Evolutionary conservation across 164 flowering plant species (phyloP), one percentile per base, ranked within the genome.

Genomic region (Vitis vinifera): DNA sequence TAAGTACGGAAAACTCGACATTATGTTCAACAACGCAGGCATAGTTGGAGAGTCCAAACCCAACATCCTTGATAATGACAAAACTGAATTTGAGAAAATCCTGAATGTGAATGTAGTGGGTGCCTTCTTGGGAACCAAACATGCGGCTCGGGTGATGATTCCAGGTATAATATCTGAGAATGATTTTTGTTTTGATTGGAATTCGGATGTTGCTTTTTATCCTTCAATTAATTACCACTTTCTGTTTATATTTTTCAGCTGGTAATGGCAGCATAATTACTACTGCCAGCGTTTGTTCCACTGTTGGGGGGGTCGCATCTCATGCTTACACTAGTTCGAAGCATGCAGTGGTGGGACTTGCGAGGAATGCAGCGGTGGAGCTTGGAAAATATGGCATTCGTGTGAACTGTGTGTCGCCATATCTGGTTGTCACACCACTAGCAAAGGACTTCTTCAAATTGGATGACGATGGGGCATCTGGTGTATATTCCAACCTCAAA

Each of bases 71-170:
- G 82, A 80, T 29, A 49, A 51, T 10, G 71, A 68, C 30, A 15
- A 44, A 7, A 55, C 74, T 3, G 79, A 73, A 1, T 78, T 78
- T 16, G 67, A 76, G 62, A 59, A 57, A 5, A 80, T 85, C n/a
- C 8, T 75, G 0, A 15, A 61, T 8, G 75, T 74, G 1, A 82
- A 85, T 48, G 27, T 77, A 1, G 56, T 68, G 0, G 86, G 89
- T 1, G 65, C 49, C 2, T 81, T 75, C 62, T 27, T 81, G 49
- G 82, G 85, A 4, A 78, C 72, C 37, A 83, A 85, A 44, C 87
- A 85, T 37, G 89, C 84, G 0, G 89, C 87, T 3, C 70, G 87
- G 1, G 87, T 77, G 2, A 83, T 86, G 89, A 70, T 75, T 55
- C 85, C 85, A 37, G 44, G 44, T 37, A 3, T 37, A 4, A 4